Percentiles rank a stretch among this genome's conserved stretches.
Evolutionary conservation across 1,284 basidiomycete species (phyloP).

Genomic region (Puccinia novopanici): DNA sequence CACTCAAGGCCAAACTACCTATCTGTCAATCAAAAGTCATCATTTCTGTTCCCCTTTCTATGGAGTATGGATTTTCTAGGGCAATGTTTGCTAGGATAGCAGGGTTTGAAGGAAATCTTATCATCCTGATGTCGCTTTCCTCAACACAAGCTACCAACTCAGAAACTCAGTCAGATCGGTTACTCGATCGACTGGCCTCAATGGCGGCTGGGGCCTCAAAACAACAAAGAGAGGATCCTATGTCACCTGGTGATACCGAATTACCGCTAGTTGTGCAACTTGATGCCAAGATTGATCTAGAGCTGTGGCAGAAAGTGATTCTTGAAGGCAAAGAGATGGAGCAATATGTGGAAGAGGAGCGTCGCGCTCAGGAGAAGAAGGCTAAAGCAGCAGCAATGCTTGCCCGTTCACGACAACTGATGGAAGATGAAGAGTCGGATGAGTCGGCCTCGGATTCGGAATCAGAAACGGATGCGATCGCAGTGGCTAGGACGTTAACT

Average conservation of each 20-base stretch:
- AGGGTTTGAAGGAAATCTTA: constrained; percentile 74
- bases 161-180: constrained; percentile 72
- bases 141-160: neutral
- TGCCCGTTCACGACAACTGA: constrained; percentile 78
- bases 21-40: constrained; percentile 83
- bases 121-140: constrained; percentile 72
- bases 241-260: constrained; percentile 54
- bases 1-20: constrained; percentile 71
- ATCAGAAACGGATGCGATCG: constrained; percentile 46
- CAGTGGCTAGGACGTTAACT: constrained; percentile 59
- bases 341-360: constrained; percentile 74
- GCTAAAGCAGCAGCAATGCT: constrained; percentile 82
- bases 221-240: constrained; percentile 58
- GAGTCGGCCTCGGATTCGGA: constrained; percentile 56
- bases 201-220: constrained; percentile 78
- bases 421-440: constrained; percentile 74
- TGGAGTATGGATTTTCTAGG: constrained; percentile 89
- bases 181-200: constrained; percentile 77
- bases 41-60: constrained; percentile 83
- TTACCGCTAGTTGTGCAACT: constrained; percentile 42
- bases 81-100: constrained; percentile 82
- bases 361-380: constrained; percentile 77
- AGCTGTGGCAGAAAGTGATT: constrained; percentile 78
- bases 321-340: constrained; percentile 71
- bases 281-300: constrained; percentile 72